Evolutionary conservation across 2,329 filamentous ascomycete genomes (phyloP).

Genomic region (Diaporthe vexans): DNA sequence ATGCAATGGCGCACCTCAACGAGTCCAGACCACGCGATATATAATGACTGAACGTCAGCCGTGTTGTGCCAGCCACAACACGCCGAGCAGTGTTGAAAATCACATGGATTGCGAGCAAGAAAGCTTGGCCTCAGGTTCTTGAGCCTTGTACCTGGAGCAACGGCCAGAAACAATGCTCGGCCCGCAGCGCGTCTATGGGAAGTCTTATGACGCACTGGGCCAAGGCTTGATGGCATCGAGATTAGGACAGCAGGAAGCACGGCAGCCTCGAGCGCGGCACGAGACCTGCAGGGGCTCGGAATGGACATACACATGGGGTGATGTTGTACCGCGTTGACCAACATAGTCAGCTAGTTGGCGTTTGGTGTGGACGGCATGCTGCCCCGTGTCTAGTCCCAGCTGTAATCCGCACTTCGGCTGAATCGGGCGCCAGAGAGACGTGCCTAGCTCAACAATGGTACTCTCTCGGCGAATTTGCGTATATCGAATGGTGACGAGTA

Average conservation of each 20-base stretch:
- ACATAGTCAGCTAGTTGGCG: background rate
- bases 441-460: conserved; percentile 8
- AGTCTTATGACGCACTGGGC: background rate
- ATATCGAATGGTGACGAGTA: conserved; percentile 20
- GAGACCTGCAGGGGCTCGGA: background rate
- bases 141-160: conserved; percentile 16
- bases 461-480: conserved; percentile 17
- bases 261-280: background rate
- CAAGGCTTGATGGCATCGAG: conserved; percentile 11
- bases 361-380: conserved; percentile 7
- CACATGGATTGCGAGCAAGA: background rate
- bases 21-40: conserved; percentile 6
- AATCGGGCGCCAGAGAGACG: conserved; percentile 31
- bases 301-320: background rate
- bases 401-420: conserved; percentile 26
- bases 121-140: background rate
- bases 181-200: conserved; percentile 7
- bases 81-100: background rate
- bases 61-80: background rate
- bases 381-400: conserved; percentile 21
- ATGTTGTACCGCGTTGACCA: conserved; percentile 11
- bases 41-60: conserved; percentile 13
- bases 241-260: background rate
- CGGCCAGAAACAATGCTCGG: conserved; percentile 22
- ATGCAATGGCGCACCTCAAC: background rate